Percentiles rank a stretch among this genome's conserved stretches.
These are phyloP conservation scores for Chlorella ohadii DNA, from an alignment of 139 green algal genomes.

Conservation along the genomic window DNA sequence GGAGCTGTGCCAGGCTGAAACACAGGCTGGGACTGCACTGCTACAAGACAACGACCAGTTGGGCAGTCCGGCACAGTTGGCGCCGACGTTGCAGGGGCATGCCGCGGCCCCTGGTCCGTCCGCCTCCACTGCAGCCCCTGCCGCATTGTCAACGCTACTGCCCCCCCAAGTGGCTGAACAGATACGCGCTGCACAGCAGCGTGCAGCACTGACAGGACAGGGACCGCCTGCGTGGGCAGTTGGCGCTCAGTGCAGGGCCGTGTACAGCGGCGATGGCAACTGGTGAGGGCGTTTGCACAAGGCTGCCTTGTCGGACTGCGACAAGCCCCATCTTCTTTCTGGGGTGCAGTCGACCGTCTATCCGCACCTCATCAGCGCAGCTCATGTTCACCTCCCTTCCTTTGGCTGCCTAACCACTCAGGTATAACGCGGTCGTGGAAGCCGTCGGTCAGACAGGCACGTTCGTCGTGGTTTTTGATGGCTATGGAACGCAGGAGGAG, in stretches of 20 bases:
- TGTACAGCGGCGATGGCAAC: constrained; percentile 62
- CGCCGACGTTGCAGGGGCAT: neutral
- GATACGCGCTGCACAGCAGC: constrained; percentile 75
- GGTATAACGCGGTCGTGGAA: constrained; percentile 48
- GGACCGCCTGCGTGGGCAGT: constrained; percentile 80
- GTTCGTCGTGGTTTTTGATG: constrained; percentile 83
- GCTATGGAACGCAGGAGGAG: constrained; percentile 77
- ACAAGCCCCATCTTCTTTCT: too few relatives aligned
- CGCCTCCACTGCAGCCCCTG: constrained; percentile 15
- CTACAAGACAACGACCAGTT: neutral
- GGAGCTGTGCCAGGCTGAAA: neutral
- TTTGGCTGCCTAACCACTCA: neutral
- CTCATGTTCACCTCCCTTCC: neutral
- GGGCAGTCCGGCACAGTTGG: neutral
- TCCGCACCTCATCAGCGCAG: too few relatives aligned
- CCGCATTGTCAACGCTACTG: constrained; percentile 52
- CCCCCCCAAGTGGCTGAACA: constrained; percentile 79
- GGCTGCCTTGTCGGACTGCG: too few relatives aligned
- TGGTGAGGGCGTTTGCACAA: too few relatives aligned
- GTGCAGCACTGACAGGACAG: constrained; percentile 73
- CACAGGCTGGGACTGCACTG: neutral
- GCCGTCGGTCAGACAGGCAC: constrained; percentile 59
- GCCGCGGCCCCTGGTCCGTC: constrained; percentile 42
- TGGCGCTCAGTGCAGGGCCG: constrained; percentile 67
- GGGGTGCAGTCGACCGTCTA: too few relatives aligned